phyloP scores from a whole-genome alignment of 2,329 filamentous ascomycete genomes.

The Arthrocladium fulminans region DNA sequence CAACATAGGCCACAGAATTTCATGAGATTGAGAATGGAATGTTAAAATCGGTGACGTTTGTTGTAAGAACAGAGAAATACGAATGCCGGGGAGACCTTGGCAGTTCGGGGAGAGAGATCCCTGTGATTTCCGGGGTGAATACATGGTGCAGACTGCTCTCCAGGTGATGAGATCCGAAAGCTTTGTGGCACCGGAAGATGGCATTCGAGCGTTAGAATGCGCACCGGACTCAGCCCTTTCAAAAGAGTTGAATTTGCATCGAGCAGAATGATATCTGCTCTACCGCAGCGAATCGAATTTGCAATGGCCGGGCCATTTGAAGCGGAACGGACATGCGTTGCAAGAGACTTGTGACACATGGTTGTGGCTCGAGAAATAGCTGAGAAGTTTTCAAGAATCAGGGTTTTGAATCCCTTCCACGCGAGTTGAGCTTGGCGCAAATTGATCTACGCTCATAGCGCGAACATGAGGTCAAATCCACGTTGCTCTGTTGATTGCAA shows the following conservation, averaged over 20 bases:
- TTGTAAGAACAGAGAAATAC: background rate
- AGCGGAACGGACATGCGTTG: too few relatives aligned
- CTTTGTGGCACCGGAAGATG: too few relatives aligned
- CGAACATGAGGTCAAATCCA: background rate
- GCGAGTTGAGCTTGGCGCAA: background rate
- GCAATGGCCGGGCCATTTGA: too few relatives aligned
- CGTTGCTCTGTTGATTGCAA: background rate
- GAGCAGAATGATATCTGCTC: too few relatives aligned
- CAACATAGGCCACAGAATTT: background rate
- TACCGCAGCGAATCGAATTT: too few relatives aligned
- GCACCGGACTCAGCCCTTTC: too few relatives aligned
- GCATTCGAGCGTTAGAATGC: too few relatives aligned
- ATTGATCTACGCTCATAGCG: background rate
- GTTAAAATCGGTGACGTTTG: slow-evolving; percentile 1
- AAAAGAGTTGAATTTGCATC: too few relatives aligned
- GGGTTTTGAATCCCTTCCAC: background rate
- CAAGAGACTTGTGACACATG: background rate
- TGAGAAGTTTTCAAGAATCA: background rate
- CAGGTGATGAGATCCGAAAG: too few relatives aligned
- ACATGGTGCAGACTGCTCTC: too few relatives aligned
- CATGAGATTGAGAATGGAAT: slow-evolving; percentile 2
- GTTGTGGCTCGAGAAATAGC: background rate
- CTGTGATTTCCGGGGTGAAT: too few relatives aligned
- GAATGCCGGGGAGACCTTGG: background rate
- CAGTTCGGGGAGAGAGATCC: too few relatives aligned